Evolutionary conservation across 768 basidiomycete species (phyloP), one percentile per base, ranked within the genome.

Genomic region (Russula sp.): DNA sequence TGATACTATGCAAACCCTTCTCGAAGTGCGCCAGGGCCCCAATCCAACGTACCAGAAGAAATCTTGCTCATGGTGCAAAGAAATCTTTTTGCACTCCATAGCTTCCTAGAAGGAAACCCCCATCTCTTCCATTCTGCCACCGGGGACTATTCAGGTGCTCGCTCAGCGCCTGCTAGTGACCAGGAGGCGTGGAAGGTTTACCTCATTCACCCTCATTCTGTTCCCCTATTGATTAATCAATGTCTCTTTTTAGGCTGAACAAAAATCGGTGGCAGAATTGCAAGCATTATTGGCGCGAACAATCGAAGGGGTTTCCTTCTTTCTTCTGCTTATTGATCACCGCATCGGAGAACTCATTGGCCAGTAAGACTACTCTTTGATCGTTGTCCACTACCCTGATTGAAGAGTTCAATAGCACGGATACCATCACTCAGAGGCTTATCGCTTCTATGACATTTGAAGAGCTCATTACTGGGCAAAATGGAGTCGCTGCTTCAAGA

Each of bases 301-400:
- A 5, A 90, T 98, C 52, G 97, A 99, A 73, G 97, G 92, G 0
- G 83, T 98, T 59, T 92, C 93, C 0, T 99, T 98, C 73, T 78
- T 98, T 55, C 79, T 98, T 32, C 84, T 98, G 20, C 77, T 98
- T 54, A 93, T 84, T 67, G 97, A 99, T 70, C 96, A 98, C 75
- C 83, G 85, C 59, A 78, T 98, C 25, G 84, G 88, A 18, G 92
- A 96, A 64, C 79, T 97, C 34, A 83, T 97, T 59, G 76, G 85
- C 39, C 83, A 87, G 91, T 96, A 70, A 67, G 86, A n/a, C n/a
- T 76, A 14, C 29, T 16, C 38, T 7, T 22, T 46, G 11, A 25
- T 34, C 22, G 8, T 18, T 54, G 13, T 54, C 4, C 7, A 41
- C 49, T 10, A 51, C 50, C 50, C 41, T 48, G 11, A 20, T 16